Evolutionary conservation across 805 yeast species (phyloP).

Genomic region (Ogataea siamensis): DNA sequence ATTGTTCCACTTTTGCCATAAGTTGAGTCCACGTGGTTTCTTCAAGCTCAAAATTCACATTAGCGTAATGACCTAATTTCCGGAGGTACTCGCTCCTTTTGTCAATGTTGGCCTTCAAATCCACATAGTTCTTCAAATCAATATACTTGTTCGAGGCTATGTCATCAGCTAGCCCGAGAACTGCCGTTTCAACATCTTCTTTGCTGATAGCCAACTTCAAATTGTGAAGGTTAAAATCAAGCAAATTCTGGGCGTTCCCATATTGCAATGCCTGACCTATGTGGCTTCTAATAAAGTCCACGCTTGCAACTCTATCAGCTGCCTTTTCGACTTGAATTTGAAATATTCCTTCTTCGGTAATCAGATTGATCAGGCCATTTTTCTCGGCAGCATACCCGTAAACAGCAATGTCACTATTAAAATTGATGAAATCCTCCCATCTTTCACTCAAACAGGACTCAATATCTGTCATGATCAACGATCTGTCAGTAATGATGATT

Average conservation of each 20-base stretch:
- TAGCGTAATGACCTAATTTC: constrained; percentile 23
- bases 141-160: constrained; percentile 54
- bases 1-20: constrained; percentile 20
- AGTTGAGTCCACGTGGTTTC: constrained; percentile 14
- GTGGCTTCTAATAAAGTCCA: constrained; percentile 56
- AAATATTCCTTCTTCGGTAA: constrained; percentile 62
- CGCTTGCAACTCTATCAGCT: constrained; percentile 16
- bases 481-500: constrained; percentile 55
- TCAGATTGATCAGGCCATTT: constrained; percentile 24
- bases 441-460: constrained; percentile 37
- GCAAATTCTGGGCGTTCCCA: constrained; percentile 28
- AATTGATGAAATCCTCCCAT: constrained; percentile 79
- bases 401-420: constrained; percentile 51
- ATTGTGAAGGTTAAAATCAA: constrained; percentile 30
- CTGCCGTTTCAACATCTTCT: constrained; percentile 49
- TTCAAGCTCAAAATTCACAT: constrained; percentile 21
- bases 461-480: constrained; percentile 66
- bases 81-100: constrained; percentile 39
- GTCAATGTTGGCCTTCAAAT: constrained; percentile 49
- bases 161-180: constrained; percentile 50
- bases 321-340: constrained; percentile 49
- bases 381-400: constrained; percentile 51
- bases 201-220: constrained; percentile 39
- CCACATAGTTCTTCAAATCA: constrained; percentile 51
- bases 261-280: constrained; percentile 83